Base-by-base conservation (phyloP, 176 grass and related monocot genomes). In the Secale cereale region DNA sequence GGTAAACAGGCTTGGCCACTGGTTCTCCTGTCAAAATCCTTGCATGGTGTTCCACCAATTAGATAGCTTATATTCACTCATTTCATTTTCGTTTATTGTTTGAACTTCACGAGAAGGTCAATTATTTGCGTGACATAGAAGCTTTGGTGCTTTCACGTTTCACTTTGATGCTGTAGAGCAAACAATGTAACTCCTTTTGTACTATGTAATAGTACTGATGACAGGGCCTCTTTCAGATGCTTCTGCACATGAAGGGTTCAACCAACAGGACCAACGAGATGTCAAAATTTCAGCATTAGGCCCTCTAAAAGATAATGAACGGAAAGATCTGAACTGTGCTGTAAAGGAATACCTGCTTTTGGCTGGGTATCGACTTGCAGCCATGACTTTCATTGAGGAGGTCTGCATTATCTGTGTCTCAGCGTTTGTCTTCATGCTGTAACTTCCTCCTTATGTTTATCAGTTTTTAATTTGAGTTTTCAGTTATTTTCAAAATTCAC, bases 331-430 rank as follows among this genome's bases (percentile, higher is more conserved):
- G 22, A 98, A 95, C 87, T 94, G 86, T 78, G 93, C 91, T 92
- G 89, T 95, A 70, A 98, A 98, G 88, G 96, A 98, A 79, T 98
- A 98, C 52, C 85, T 98, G 75, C 91, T 98, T 88, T 95, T 95
- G 75, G 91, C 96, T 91, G 93, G 96, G 82, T 98, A 98, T 66
- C 91, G 96, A 78, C 93, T 98, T 79, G 86, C 93, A 74, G 93
- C 93, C 48, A 98, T 98, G 96, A 95, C 96, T 74, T 92, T 94
- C 81, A 95, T 98, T 87, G 96, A 98, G 86, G 96, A 98, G 96
- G 93, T 98, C 3, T 26, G 82, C 77, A 86, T 23, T 66, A 85
- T 74, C 20, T 79, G 11, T 26, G n/a, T 78, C 31, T 50, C 48
- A 61, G 15, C 22, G 67, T 74, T 82, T 66, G 11, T 77, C 8